These are phyloP conservation scores for Globisporangium iwayamae DNA, from an alignment of 352 stramenopile genomes.

Conservation along the genomic window DNA sequence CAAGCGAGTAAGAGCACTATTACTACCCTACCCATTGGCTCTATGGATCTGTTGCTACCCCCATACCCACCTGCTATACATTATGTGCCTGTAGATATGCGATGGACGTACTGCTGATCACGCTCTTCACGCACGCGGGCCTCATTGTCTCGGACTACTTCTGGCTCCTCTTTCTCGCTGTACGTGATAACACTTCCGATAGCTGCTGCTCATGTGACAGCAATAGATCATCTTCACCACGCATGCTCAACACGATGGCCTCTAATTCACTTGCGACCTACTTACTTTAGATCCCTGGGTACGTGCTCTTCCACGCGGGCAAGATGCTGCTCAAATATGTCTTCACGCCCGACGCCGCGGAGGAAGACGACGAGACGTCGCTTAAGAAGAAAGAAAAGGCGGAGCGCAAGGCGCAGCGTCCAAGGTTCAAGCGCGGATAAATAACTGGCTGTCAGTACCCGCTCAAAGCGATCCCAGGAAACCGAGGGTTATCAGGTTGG, in stretches of 20 bases:
- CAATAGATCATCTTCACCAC: neutral
- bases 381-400: slow-evolving; percentile 79
- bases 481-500: neutral
- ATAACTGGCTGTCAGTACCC: slow-evolving; percentile 15
- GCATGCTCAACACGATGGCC: neutral
- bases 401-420: slow-evolving; percentile 51
- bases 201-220: neutral
- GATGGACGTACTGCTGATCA: slow-evolving; percentile 85
- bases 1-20: slow-evolving; percentile 42
- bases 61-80: slow-evolving; percentile 13
- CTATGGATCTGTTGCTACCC: neutral
- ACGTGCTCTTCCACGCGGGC: slow-evolving; percentile 76
- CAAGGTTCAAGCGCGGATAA: slow-evolving; percentile 54
- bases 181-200: slow-evolving; percentile 20
- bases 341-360: slow-evolving; percentile 55
- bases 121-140: slow-evolving; percentile 73
- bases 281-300: slow-evolving; percentile 57
- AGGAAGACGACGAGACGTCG: slow-evolving; percentile 50
- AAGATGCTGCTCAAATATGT: slow-evolving; percentile 80
- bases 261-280: neutral
- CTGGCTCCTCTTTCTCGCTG: slow-evolving; percentile 77
- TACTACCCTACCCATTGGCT: slow-evolving; percentile 13
- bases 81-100: slow-evolving; percentile 37
- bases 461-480: neutral
- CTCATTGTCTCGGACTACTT: slow-evolving; percentile 85